phyloP scores from a whole-genome alignment of 2,329 filamentous ascomycete genomes.

The Hymenoscyphus occultus region DNA sequence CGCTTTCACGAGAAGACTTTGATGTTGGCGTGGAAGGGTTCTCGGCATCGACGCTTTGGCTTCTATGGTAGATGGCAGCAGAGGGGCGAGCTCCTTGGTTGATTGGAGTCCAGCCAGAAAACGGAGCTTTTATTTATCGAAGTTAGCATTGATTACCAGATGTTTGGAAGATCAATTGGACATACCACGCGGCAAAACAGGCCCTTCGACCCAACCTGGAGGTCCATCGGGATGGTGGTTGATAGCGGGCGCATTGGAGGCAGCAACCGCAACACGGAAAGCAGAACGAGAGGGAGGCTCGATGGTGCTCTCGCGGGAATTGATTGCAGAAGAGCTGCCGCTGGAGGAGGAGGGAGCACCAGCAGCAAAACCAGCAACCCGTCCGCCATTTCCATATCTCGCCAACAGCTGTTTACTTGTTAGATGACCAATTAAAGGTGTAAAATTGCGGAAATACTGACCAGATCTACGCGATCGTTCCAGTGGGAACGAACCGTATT shows the following conservation, averaged over 20 bases:
- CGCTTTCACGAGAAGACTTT: neutral
- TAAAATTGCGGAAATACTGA: too few relatives aligned
- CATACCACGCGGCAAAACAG: neutral
- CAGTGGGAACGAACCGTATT: slow-evolving; percentile 3
- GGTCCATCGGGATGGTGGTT: neutral
- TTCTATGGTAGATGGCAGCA: neutral
- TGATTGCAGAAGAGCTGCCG: neutral
- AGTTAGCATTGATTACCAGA: neutral
- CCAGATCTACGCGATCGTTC: neutral
- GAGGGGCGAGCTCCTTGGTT: neutral
- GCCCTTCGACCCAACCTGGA: neutral
- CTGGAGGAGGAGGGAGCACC: neutral
- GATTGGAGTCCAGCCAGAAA: neutral
- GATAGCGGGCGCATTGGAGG: neutral
- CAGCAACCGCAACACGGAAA: neutral
- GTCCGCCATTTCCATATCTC: neutral
- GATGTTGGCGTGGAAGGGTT: neutral
- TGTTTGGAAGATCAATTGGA: neutral
- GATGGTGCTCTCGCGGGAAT: neutral
- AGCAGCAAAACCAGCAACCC: neutral
- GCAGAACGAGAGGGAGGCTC: neutral
- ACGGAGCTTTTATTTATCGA: neutral
- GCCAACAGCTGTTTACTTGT: neutral
- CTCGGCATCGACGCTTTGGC: neutral
- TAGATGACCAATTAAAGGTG: too few relatives aligned